These are phyloP conservation scores for Neurospora africana DNA, from an alignment of 495 filamentous ascomycete genomes.

Conservation along the genomic window DNA sequence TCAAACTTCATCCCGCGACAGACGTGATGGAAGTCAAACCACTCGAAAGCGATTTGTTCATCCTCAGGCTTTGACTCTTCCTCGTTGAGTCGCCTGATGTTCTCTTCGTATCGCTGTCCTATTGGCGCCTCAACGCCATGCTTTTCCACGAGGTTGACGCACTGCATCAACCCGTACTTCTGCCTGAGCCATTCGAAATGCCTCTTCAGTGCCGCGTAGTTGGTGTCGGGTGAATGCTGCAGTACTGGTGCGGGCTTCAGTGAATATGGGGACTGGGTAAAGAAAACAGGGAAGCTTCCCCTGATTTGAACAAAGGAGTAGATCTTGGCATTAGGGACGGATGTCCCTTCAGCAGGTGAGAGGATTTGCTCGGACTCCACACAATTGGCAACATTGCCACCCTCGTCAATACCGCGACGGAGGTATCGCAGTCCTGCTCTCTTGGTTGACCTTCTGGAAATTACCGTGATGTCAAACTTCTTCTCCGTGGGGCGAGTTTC, in stretches of 20 bases:
- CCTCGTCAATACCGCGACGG: constrained; percentile 80
- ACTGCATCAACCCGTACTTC: constrained; percentile 64
- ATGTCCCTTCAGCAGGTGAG: constrained; percentile 43
- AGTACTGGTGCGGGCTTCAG: constrained; percentile 79
- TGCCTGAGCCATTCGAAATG: constrained; percentile 61
- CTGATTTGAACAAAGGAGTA: constrained; percentile 79
- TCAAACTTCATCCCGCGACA: constrained; percentile 97
- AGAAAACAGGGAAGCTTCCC: constrained; percentile 85
- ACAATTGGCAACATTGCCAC: constrained; percentile 76
- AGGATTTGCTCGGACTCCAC: constrained; percentile 94
- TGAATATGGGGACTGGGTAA: constrained; percentile 84
- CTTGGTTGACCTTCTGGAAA: constrained; percentile 74
- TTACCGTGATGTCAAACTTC: constrained; percentile 66
- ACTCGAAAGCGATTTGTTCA: constrained; percentile 56
- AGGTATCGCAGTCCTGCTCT: constrained; percentile 84
- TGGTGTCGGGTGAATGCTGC: constrained; percentile 65
- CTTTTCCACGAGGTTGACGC: constrained; percentile 81
- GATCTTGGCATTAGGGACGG: constrained; percentile 49
- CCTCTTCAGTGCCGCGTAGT: constrained; percentile 62
- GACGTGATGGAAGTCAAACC: constrained; percentile 90
- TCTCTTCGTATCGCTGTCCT: constrained; percentile 64
- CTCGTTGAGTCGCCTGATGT: constrained; percentile 52
- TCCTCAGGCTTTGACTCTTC: constrained; percentile 40
- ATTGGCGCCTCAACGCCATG: constrained; percentile 67
- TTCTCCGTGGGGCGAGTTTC: constrained; percentile 30